A percentile compares a stretch with the other conserved stretches of the same genome.
Evolutionary conservation across 2,329 filamentous ascomycete species (phyloP).

Genomic region (Aspergillus sp.): DNA sequence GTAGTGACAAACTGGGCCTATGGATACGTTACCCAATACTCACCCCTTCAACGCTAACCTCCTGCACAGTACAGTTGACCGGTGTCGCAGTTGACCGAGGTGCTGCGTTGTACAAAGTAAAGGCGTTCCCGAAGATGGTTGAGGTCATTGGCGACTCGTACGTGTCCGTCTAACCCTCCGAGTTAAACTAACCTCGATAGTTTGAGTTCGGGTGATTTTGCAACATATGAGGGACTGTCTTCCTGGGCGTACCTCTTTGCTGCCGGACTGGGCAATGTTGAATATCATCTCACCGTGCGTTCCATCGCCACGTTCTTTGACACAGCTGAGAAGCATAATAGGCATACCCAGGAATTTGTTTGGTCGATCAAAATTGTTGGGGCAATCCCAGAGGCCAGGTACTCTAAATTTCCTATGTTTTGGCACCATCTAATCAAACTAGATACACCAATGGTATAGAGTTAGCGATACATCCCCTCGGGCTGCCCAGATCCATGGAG

Average conservation of each 20-base stretch:
- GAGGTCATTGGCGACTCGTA: conserved; percentile 48
- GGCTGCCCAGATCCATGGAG: conserved; percentile 43
- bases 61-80: conserved; percentile 51
- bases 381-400: conserved; percentile 51
- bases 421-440: neutral
- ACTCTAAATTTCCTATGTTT: neutral
- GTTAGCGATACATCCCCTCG: conserved; percentile 55
- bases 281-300: conserved; percentile 54
- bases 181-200: conserved; percentile 44
- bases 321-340: conserved; percentile 6
- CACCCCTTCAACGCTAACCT: conserved; percentile 12
- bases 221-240: conserved; percentile 58
- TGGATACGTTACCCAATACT: conserved; percentile 36
- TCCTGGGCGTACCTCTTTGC: conserved; percentile 58
- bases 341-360: conserved; percentile 58
- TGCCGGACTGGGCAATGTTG: conserved; percentile 58
- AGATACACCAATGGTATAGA: conserved; percentile 58
- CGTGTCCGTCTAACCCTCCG: conserved; percentile 15
- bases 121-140: conserved; percentile 40
- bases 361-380: conserved; percentile 57
- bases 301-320: too few species aligned
- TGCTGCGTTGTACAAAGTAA: conserved; percentile 40
- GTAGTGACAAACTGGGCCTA: conserved; percentile 61
- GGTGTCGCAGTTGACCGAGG: conserved; percentile 51
- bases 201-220: conserved; percentile 54